Evolutionary conservation across 129 eudicot genomes (phyloP).

Genomic region (Flaveria bidentis): DNA sequence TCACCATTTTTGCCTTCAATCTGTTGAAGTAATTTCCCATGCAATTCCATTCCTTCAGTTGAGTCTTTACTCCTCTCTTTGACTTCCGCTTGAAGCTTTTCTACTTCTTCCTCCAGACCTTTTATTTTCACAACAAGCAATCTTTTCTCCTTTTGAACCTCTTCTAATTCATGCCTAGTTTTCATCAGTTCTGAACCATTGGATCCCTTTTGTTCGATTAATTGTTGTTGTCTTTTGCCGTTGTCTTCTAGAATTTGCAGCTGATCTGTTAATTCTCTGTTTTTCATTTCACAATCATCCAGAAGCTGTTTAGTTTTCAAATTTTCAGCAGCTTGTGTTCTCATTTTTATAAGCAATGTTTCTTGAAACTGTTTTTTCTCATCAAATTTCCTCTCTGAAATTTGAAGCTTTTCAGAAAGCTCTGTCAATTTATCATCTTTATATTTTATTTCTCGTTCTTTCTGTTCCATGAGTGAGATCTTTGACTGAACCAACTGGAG

Average conservation of each 20-base stretch:
- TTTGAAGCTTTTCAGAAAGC: constrained; percentile 44
- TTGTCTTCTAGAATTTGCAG: constrained; percentile 40
- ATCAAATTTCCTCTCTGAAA: constrained; percentile 36
- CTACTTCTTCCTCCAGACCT: constrained; percentile 56
- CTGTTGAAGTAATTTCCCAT: constrained; percentile 64
- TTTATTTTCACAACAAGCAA: constrained; percentile 52
- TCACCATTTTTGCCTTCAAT: constrained; percentile 63
- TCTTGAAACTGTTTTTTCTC: constrained; percentile 47
- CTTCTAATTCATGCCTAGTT: constrained; percentile 44
- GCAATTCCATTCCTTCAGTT: constrained; percentile 64
- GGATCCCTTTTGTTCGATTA: constrained; percentile 44
- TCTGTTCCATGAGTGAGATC: constrained; percentile 36
- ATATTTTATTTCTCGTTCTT: constrained; percentile 48
- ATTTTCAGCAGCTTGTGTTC: constrained; percentile 45
- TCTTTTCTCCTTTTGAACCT: constrained; percentile 51
- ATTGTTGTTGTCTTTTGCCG: constrained; percentile 43
- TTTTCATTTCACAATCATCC: constrained; percentile 49
- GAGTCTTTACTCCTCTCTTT: constrained; percentile 49
- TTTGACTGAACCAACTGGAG: constrained; percentile 53
- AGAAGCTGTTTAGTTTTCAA: constrained; percentile 44
- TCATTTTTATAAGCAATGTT: constrained; percentile 45
- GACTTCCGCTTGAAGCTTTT: constrained; percentile 52
- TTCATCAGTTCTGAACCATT: constrained; percentile 39
- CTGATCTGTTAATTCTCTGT: constrained; percentile 42
- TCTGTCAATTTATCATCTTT: constrained; percentile 44